Conservation (phyloP, 306 rosid species). For the Lagenaria siceraria region DNA sequence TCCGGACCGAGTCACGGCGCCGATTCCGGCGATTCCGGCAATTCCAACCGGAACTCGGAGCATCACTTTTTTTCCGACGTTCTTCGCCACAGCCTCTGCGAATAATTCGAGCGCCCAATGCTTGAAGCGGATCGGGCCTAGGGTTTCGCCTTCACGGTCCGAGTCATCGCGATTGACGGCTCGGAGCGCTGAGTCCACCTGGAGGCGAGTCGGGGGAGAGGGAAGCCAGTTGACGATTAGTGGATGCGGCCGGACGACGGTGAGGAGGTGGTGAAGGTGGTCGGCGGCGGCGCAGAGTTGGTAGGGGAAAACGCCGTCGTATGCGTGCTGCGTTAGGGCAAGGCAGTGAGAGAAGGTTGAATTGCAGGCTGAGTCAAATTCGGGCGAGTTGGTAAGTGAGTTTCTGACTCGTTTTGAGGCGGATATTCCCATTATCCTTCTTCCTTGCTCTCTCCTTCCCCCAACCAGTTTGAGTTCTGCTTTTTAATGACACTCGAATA, state of each 20-base stretch:
- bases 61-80: slow-evolving; percentile 38
- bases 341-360: slow-evolving; percentile 47
- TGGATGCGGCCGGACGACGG: slow-evolving; percentile 19
- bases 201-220: slow-evolving; percentile 36
- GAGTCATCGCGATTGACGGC: slow-evolving; percentile 3
- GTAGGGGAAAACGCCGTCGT: slow-evolving; percentile 53
- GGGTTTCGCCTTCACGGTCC: background rate
- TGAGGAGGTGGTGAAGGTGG: slow-evolving; percentile 36
- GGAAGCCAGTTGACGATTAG: slow-evolving; percentile 55
- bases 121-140: slow-evolving; percentile 33
- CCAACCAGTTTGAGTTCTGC: background rate
- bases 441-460: background rate
- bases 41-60: slow-evolving; percentile 53
- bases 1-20: slow-evolving; percentile 39
- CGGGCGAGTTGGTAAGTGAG: slow-evolving; percentile 25
- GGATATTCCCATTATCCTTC: slow-evolving; percentile 40
- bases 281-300: slow-evolving; percentile 65
- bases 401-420: slow-evolving; percentile 50
- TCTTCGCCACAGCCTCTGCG: slow-evolving; percentile 32
- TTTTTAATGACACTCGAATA: no score
- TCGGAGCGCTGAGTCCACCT: slow-evolving; percentile 59
- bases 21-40: slow-evolving; percentile 57
- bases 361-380: slow-evolving; percentile 53
- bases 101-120: slow-evolving; percentile 58
- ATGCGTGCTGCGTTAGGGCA: slow-evolving; percentile 48